Base-by-base conservation (phyloP, 1,284 basidiomycete species). In the Ceratobasidium sp. region DNA sequence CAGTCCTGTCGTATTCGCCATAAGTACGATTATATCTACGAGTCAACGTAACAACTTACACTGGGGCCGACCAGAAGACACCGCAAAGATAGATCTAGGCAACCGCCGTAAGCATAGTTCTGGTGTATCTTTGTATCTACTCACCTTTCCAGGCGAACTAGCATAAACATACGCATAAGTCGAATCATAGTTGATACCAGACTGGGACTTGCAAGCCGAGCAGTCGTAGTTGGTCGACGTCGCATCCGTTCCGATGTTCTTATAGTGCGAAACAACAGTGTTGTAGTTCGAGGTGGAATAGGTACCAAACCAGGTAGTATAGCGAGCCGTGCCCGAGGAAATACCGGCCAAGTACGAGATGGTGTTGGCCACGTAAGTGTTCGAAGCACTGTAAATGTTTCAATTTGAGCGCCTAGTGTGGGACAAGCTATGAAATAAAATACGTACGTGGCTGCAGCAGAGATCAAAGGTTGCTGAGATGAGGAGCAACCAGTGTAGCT, bases 281-380 rank as follows among this genome's bases (percentile, higher is more conserved):
- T 21, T 57, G 3, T 18, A 23, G 6, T 61, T 28, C 16, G 46
- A 21, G 10, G 30, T 30, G 10, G 45, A 45, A 21, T 65, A 72
- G 21, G 62, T n/a, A 6, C 72, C 72, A 23, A 73, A 73, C 72
- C 72, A 73, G 30, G 72, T 73, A 16, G 50, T 64, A 26, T 70
- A 73, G 16, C 71, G 60, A 18, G 71, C 41, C 2, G 71, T 64
- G 21, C 34, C 59, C 3, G 59, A 41, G 12, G 71, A 43, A 21
- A 61, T 60, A 12, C 70, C 58, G 14, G 18, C 41, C 3, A 65
- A n/a, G 21, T 65, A 53, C 23, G 62, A 55, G 55, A 46, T 59
- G 18, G 60, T 52, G 23, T 58, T 52, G 32, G 69, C 23, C 8
- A n/a, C n/a, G n/a, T n/a, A n/a, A n/a, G n/a, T n/a, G n/a, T n/a